Evolutionary conservation across 352 stramenopile genomes (phyloP), one percentile per base, ranked within the genome.

Genomic region (Globisporangium acanthophoron): DNA sequence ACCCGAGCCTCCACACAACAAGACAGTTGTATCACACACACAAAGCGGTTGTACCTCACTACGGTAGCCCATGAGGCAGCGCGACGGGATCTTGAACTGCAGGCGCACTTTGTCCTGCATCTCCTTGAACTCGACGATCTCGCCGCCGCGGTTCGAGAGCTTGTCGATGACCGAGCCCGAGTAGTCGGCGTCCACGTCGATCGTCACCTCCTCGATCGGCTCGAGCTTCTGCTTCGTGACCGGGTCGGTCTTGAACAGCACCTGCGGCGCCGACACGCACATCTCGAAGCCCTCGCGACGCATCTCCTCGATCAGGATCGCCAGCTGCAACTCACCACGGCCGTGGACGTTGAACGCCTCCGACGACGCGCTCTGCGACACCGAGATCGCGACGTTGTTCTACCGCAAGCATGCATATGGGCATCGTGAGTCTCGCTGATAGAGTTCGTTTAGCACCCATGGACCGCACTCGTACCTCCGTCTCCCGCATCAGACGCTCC

Each of bases 271-370:
- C 21, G 93, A 98, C 49, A 99, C 96, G 45, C 92, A 96, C 73
- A 99, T 95, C 78, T 99, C 97, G 56, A 97, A 99, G 11, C 97
- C 97, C 73, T 99, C 97, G 45, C 97, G 87, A 57, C 97, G 80
- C 96, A 99, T 99, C 70, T 98, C 96, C 69, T 99, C 97, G 41
- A 99, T 98, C 47, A 99, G 74, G 67, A 99, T 99, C 54, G 96
- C 96, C 16, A 99, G 84, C 75, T 99, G 97, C 54, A 99, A 78
- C 62, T 99, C 97, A 55, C 96, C 97, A 67, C 96, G 81, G 13
- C 93, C 97, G 69, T 98, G 92, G 1, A 99, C 96, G 54, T 98
- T 96, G 39, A 98, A 98, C 6, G 83, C 88, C 62, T 98, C 92
- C 27, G 81, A 88, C 18, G 86, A 96, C 45, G 86, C 76, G 56